Evolutionary conservation across 306 rosid genomes (phyloP), one percentile per base, ranked within the genome.

Genomic region (Rosa lucieae): DNA sequence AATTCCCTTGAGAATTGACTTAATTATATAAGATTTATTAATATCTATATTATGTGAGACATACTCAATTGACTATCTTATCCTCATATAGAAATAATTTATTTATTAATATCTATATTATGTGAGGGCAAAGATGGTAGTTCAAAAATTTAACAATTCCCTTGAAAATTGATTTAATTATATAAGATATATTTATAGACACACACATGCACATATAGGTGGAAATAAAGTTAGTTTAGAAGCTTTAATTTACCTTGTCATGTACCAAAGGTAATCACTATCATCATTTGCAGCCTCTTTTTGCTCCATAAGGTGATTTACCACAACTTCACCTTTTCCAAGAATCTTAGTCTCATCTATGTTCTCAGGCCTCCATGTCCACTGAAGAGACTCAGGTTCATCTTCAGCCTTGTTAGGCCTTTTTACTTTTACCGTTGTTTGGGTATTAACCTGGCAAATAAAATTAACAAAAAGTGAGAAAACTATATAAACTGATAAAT

Each of bases 221-320:
- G 10, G 9, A 20, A 37, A 26, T 7, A 55, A 20, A 20, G 62
- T 20, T n/a, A n/a, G 5, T n/a, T 46, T 46, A 39, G 2, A 5
- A 21, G 18, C 59, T 53, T 53, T 18, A 6, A 58, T 21, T 74
- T 85, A 88, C 94, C 84, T 87, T 14, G 88, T 88, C 62, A 87
- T 85, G 84, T 90, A 87, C 94, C 91, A 89, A 48, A 87, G 82
- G 78, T 84, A 87, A 71, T 90, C 94, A 70, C 87, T 86, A 9
- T 74, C 76, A 76, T 88, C 94, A 59, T 71, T 73, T 4, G 84
- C 61, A 55, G 21, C 84, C 2, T 63, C 82, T 56, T 87, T 90
- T 77, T 90, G 89, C 76, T 90, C 95, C 40, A 87, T 0, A 1
- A 87, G 82, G 73, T 5, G 3, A 21, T 86, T 32, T 14, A 73